Percentiles rank a stretch among this genome's conserved stretches.
Evolutionary conservation across 2,329 filamentous ascomycete species (phyloP).

Genomic region (Sclerotinia spermophila): DNA sequence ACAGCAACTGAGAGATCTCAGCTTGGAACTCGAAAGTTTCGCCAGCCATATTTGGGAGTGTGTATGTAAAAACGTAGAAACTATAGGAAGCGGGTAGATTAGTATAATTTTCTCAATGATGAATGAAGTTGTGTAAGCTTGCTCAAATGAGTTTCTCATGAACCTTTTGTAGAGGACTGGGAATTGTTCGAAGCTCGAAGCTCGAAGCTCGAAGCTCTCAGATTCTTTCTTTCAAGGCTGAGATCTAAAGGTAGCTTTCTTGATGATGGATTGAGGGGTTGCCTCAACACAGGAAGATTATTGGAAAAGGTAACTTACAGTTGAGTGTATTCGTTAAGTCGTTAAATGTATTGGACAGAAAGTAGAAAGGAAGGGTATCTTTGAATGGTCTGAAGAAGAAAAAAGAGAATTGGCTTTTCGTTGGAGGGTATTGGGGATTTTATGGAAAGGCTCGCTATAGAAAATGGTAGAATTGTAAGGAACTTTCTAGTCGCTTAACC

Average conservation of each 20-base stretch:
- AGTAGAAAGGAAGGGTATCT: constrained; percentile 19
- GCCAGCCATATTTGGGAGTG: constrained; percentile 64
- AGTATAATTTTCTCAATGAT: neutral
- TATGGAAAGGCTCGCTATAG: constrained; percentile 18
- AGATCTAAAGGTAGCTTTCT: neutral
- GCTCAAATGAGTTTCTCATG: neutral
- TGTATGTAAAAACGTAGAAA: constrained; percentile 19
- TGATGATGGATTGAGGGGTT: neutral
- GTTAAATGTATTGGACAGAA: constrained; percentile 15
- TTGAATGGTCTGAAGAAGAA: constrained; percentile 13
- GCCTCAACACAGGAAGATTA: neutral
- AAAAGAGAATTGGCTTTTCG: constrained; percentile 9
- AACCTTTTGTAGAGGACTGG: too few relatives aligned
- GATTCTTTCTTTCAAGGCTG: neutral
- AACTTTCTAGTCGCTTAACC: constrained; percentile 13
- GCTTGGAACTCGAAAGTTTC: constrained; percentile 99
- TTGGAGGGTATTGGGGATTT: constrained; percentile 13
- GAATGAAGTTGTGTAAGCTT: neutral
- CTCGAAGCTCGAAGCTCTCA: neutral
- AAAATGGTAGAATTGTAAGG: constrained; percentile 20
- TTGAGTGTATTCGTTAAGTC: constrained; percentile 18
- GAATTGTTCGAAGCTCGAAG: neutral
- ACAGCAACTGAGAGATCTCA: constrained; percentile 99
- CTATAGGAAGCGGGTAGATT: neutral
- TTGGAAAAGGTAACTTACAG: constrained; percentile 13